These are phyloP conservation scores for Akanthomyces uredinophilus DNA, from an alignment of 2,329 filamentous ascomycete species.

Conservation along the genomic window DNA sequence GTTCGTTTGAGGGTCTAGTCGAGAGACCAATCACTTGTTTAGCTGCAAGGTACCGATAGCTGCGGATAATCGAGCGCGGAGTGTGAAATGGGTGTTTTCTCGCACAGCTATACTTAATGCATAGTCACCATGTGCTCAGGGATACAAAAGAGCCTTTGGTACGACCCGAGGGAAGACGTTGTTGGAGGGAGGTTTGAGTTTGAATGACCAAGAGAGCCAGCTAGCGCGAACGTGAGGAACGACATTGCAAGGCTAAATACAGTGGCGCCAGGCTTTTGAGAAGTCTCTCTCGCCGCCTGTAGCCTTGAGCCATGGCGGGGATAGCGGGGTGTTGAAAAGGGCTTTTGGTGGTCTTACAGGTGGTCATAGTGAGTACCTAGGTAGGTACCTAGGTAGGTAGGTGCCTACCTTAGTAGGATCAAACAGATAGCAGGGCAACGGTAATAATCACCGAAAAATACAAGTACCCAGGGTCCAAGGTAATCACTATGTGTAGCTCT, in stretches of 20 bases:
- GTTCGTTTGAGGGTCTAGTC: neutral
- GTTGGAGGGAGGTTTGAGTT: constrained; percentile 7
- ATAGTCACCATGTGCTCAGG: neutral
- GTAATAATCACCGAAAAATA: neutral
- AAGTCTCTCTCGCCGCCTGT: neutral
- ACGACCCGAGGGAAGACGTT: neutral
- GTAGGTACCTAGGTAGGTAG: too few relatives aligned
- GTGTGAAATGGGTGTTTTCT: neutral
- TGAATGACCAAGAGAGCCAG: neutral
- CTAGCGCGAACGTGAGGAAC: constrained; percentile 3
- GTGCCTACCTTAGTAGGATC: too few relatives aligned
- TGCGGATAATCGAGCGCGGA: neutral
- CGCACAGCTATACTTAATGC: neutral
- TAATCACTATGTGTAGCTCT: neutral
- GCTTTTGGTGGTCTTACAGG: too few relatives aligned
- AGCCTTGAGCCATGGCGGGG: neutral
- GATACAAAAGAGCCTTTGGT: neutral
- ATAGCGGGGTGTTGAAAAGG: too few relatives aligned
- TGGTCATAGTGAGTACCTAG: too few relatives aligned
- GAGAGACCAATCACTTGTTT: neutral
- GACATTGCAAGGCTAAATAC: neutral
- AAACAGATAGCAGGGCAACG: too few relatives aligned
- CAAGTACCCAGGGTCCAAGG: too few relatives aligned
- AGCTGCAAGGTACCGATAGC: neutral
- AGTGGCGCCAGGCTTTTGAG: neutral